Base-by-base conservation (phyloP, 2,329 filamentous ascomycete species). In the Leptodontidium sp. region DNA sequence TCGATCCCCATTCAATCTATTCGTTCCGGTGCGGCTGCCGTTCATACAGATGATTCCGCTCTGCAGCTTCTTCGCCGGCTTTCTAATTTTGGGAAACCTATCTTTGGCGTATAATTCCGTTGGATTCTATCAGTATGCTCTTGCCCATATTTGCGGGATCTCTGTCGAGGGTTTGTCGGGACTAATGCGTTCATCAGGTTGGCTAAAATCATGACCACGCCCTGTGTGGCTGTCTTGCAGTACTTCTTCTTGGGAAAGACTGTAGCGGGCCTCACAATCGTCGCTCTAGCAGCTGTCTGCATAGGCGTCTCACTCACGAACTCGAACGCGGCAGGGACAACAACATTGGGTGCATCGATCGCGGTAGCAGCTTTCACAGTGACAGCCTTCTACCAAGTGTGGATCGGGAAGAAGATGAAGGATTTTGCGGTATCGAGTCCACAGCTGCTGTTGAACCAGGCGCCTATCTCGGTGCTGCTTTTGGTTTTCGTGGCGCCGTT, bases 381-480 rank as follows among this genome's bases (percentile, higher is more conserved):
- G 2, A 83, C 82, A 9, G 82, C 81, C 1, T 80, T 83, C 58
- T 83, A 83, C 69, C 81, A 83, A 73, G 82, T 83, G 58, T 83
- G 82, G 82, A 83, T 83, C 67, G 82, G 81, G 71, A 83, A 83
- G 79, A 83, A 83, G 74, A 83, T 83, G 66, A 79, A 80, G 66
- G 82, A 83, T 71, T 82, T 83, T 57, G 57, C 57, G 1, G 82
- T 82, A 14, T 80, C 80, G 0, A 80, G 79, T 49, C 81, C 81
- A 1, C 82, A 84, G 70, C 76, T 84, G 15, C 77, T 84, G 6
- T 76, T 83, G 61, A 84, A 83, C 71, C 82, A 84, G 70, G 82
- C 82, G 4, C 82, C 81, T 15, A 81, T 83, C 64, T 81, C 81
- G 5, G 82, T 82, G 32, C 75, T 82, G 58, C 76, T 84, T 24